Base-by-base conservation (phyloP, 225 moss, liverwort and hornwort genomes). In the Takakia lepidozioides region DNA sequence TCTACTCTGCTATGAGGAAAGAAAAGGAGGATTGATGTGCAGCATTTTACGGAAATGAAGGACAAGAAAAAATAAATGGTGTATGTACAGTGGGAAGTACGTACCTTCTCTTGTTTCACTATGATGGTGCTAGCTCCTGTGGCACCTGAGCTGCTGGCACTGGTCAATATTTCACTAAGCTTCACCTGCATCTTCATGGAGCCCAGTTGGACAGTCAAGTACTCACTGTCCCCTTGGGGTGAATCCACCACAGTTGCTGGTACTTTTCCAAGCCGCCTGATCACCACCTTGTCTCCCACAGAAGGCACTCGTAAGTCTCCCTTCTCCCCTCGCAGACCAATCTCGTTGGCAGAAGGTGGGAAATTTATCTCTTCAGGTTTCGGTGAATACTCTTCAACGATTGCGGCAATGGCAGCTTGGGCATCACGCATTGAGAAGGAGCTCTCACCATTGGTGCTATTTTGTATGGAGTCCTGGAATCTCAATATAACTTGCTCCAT, bases 111-210 rank as follows among this genome's bases (percentile, higher is more conserved):
- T 66, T 64, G 48, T 39, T 53, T 78, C 19, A 41, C n/a, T n/a
- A n/a, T n/a, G n/a, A n/a, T n/a, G n/a, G n/a, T n/a, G 7, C 23
- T 32, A 3, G 25, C 66, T 57, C 57, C 70, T 43, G 52, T 50
- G 26, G 48, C 63, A 18, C 36, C 30, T n/a, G n/a, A n/a, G 46
- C 52, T 62, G 32, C 54, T 62, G 19, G 59, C 65, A 38, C 69
- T 69, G 29, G 73, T 84, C 32, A 79, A 34, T 15, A 98, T 84
- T 67, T 91, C 98, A 47, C 52, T 78, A 49, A 73, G 9, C 53
- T 81, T 91, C 56, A 99, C 87, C 58, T 76, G 82, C 81, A 99
- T 61, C 61, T 87, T 99, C 83, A 99, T 67, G 27, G 76, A 78
- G 40, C 98, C 98, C 43, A 81, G 63, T 62, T 85, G 91, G 23